Percentiles rank a stretch among this genome's conserved stretches.
phyloP scores from a whole-genome alignment of 2,329 filamentous ascomycete genomes.

The Trichophyton benhamiae region DNA sequence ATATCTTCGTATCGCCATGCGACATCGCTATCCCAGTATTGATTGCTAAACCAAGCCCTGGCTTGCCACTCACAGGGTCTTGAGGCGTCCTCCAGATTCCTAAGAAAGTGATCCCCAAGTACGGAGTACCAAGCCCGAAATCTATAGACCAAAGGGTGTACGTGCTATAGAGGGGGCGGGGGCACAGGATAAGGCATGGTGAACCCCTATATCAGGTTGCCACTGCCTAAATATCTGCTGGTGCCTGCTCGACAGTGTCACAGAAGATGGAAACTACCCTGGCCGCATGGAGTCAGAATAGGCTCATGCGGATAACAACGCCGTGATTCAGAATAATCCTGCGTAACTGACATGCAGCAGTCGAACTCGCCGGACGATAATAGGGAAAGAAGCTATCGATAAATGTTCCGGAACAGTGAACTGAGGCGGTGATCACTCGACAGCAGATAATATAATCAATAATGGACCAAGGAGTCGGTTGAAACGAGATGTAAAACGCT shows the following conservation, averaged over 20 bases:
- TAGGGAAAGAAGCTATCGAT: not conserved
- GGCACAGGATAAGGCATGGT: not conserved
- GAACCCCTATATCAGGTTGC: not conserved
- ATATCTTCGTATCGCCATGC: conserved; percentile 1
- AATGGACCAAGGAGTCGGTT: not conserved
- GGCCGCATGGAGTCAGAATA: not conserved
- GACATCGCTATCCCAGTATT: not conserved
- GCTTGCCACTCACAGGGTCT: not conserved
- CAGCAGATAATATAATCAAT: not conserved
- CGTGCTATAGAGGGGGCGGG: not conserved
- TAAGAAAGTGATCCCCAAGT: not conserved
- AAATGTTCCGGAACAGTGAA: not conserved
- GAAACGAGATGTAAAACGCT: not conserved
- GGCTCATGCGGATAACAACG: not conserved
- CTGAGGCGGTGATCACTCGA: not conserved
- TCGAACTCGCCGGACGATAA: not conserved
- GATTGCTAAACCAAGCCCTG: not conserved
- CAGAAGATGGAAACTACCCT: not conserved
- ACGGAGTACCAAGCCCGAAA: not conserved
- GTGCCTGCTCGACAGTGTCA: not conserved
- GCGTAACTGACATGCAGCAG: not conserved
- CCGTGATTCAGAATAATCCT: not conserved
- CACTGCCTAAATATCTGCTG: not conserved
- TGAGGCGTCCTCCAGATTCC: not conserved
- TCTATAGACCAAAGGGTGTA: not conserved